A percentile compares a stretch with the other conserved stretches of the same genome.
Conservation (phyloP, 2,329 filamentous ascomycete genomes). For the Dendrostoma leiphaemia region DNA sequence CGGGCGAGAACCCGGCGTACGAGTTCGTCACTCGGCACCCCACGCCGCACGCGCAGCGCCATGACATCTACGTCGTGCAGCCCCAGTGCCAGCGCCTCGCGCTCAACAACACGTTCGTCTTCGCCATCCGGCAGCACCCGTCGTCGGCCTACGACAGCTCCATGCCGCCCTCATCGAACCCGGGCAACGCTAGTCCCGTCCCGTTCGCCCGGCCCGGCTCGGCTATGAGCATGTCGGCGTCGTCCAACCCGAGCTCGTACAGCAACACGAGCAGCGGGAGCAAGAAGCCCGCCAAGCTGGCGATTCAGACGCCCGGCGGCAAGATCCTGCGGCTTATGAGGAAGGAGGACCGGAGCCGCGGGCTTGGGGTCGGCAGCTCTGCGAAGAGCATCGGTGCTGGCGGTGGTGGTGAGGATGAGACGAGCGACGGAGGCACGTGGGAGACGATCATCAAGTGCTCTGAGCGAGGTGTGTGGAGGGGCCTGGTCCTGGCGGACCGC, state of each 20-base stretch:
- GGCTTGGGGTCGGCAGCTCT: slow-evolving; percentile 40
- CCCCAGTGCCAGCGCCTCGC: slow-evolving; percentile 88
- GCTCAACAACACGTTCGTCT: slow-evolving; percentile 97
- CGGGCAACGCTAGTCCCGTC: slow-evolving; percentile 52
- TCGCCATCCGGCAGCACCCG: slow-evolving; percentile 90
- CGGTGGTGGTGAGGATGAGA: slow-evolving; percentile 46
- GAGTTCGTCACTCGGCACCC: slow-evolving; percentile 92
- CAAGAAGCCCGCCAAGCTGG: slow-evolving; percentile 90
- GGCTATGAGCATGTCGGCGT: slow-evolving; percentile 63
- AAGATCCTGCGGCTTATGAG: slow-evolving; percentile 89
- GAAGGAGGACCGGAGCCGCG: slow-evolving; percentile 66
- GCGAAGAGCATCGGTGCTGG: slow-evolving; percentile 25
- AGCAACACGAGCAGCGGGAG: slow-evolving; percentile 48
- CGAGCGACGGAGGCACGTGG: slow-evolving; percentile 73
- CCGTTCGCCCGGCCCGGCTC: slow-evolving; percentile 62
- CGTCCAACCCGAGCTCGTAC: slow-evolving; percentile 55
- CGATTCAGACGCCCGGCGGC: slow-evolving; percentile 89
- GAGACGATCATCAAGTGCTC: slow-evolving; percentile 91
- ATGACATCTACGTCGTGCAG: slow-evolving; percentile 95
- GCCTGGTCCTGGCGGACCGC: slow-evolving; percentile 77
- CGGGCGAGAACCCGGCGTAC: slow-evolving; percentile 89
- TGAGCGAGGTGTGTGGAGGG: slow-evolving; percentile 77
- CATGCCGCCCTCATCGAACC: slow-evolving; percentile 46
- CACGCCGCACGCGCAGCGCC: slow-evolving; percentile 93
- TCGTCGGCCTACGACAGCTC: slow-evolving; percentile 43